phyloP scores from a whole-genome alignment of 2,329 filamentous ascomycete species.

The Xylariaceae sp. region DNA sequence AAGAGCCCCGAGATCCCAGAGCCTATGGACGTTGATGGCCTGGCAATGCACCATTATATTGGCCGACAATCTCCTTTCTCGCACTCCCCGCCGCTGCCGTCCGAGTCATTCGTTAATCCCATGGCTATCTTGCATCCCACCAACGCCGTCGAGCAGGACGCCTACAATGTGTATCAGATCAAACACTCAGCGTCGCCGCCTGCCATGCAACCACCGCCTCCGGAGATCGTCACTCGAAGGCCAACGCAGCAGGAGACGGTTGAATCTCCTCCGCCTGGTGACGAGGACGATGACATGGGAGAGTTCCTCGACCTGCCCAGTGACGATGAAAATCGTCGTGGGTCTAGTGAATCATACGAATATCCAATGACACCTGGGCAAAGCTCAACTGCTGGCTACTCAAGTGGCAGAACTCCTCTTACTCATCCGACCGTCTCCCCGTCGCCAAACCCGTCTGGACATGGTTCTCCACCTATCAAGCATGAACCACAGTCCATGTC shows the following conservation, averaged over 20 bases:
- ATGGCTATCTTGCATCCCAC: slow-evolving; percentile 32
- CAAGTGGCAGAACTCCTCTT: slow-evolving; percentile 31
- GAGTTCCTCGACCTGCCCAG: slow-evolving; percentile 27
- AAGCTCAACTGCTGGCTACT: slow-evolving; percentile 25
- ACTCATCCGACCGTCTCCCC: slow-evolving; percentile 30
- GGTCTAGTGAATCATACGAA: slow-evolving; percentile 27
- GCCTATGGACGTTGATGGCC: slow-evolving; percentile 29
- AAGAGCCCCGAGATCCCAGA: slow-evolving; percentile 34
- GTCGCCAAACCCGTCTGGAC: slow-evolving; percentile 24
- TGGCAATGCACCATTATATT: slow-evolving; percentile 13
- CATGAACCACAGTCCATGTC: slow-evolving; percentile 23
- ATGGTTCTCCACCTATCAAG: slow-evolving; percentile 17
- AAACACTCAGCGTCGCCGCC: slow-evolving; percentile 31
- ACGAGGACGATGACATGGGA: slow-evolving; percentile 18
- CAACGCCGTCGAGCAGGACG: slow-evolving; percentile 30
- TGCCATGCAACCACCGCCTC: slow-evolving; percentile 21
- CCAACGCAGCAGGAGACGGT: slow-evolving; percentile 16
- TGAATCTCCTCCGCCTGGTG: slow-evolving; percentile 12
- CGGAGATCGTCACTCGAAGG: slow-evolving; percentile 21
- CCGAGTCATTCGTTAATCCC: slow-evolving; percentile 29
- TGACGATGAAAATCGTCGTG: slow-evolving; percentile 28
- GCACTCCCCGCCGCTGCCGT: slow-evolving; percentile 26
- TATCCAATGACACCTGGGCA: slow-evolving; percentile 28
- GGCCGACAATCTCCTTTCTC: slow-evolving; percentile 25
- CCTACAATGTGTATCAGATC: slow-evolving; percentile 31